Conservation (phyloP, 306 rosid genomes). For the Cucurbita moschata region DNA sequence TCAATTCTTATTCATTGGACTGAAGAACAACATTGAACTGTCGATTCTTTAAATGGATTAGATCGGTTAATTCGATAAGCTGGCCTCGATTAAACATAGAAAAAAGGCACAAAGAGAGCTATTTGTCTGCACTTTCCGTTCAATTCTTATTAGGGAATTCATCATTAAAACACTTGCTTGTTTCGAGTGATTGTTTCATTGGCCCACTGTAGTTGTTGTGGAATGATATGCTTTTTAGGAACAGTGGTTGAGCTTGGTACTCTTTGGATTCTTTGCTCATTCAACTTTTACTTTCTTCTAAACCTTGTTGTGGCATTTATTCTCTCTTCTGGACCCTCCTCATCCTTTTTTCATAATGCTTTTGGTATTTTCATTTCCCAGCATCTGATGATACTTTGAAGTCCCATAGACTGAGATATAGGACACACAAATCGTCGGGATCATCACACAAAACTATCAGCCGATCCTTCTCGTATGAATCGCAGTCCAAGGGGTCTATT, state of each 20-base stretch:
- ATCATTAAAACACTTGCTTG: background rate
- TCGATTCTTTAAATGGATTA: background rate
- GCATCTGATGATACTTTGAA: slow-evolving; percentile 97
- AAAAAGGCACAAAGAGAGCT: background rate
- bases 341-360: slow-evolving; percentile 22
- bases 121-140: background rate
- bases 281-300: slow-evolving; percentile 38
- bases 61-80: background rate
- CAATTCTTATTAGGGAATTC: background rate
- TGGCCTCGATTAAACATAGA: slow-evolving; percentile 1
- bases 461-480: slow-evolving; percentile 86
- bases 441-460: slow-evolving; percentile 74
- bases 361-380: slow-evolving; percentile 28
- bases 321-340: slow-evolving; percentile 13
- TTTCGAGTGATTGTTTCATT: background rate
- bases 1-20: background rate
- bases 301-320: slow-evolving; percentile 23
- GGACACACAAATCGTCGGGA: slow-evolving; percentile 83
- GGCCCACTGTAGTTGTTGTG: slow-evolving; percentile 7
- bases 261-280: slow-evolving; percentile 62
- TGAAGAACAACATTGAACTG: background rate
- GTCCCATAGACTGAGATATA: slow-evolving; percentile 80
- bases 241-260: slow-evolving; percentile 36
- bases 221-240: slow-evolving; percentile 2
- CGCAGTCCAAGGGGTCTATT: slow-evolving; percentile 90